Evolutionary conservation across 495 filamentous ascomycete genomes (phyloP).

Genomic region (Penicillium subrubescens): DNA sequence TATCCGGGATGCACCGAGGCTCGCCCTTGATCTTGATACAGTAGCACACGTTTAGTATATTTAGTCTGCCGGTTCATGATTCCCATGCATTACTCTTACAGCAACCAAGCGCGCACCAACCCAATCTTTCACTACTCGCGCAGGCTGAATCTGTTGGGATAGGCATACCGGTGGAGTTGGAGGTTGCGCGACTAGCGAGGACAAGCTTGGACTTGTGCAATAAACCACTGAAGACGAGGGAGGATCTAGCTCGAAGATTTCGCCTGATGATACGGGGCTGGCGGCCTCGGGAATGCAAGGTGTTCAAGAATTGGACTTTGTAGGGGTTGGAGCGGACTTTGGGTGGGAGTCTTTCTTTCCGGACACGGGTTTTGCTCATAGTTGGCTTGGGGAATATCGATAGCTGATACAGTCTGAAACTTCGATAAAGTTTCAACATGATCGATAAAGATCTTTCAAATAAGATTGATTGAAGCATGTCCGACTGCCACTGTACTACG

Average conservation of each 20-base stretch:
- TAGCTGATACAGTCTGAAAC: not conserved
- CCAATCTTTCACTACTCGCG: too few species aligned
- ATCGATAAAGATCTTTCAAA: too few species aligned
- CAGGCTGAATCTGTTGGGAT: too few species aligned
- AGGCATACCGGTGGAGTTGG: conserved; percentile 35
- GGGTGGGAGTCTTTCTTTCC: not conserved
- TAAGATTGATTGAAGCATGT: too few species aligned
- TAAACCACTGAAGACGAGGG: not conserved
- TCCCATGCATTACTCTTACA: too few species aligned
- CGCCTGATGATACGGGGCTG: not conserved
- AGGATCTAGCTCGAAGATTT: not conserved
- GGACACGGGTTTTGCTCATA: not conserved
- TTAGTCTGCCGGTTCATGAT: too few species aligned
- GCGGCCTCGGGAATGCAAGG: not conserved
- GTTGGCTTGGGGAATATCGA: not conserved
- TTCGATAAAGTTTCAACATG: too few species aligned
- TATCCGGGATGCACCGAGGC: conserved; percentile 58
- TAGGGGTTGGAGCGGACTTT: not conserved
- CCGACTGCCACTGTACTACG: not conserved
- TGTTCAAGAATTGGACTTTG: not conserved
- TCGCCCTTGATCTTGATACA: conserved; percentile 65
- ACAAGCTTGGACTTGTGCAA: not conserved
- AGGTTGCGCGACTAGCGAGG: not conserved
- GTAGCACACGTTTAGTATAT: too few species aligned
- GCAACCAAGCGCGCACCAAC: too few species aligned